These are phyloP conservation scores for Aspergillus asperescens DNA, from an alignment of 495 filamentous ascomycete genomes.

Conservation along the genomic window DNA sequence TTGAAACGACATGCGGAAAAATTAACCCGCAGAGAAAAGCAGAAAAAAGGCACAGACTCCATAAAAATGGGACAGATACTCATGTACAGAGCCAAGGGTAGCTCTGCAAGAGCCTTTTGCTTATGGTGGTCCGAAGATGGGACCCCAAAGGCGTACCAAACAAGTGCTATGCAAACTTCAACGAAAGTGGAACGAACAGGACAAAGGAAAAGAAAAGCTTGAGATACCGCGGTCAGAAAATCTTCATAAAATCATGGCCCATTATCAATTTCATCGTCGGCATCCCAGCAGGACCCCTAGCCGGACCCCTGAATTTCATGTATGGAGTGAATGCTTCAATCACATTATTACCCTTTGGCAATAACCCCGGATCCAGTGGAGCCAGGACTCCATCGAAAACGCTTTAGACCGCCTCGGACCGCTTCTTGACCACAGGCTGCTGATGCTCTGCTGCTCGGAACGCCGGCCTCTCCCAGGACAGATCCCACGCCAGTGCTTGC, in stretches of 20 bases:
- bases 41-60: not conserved
- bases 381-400: conserved; percentile 41
- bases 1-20: too few relatives aligned
- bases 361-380: conserved; percentile 36
- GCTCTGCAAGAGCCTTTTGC: conserved; percentile 9
- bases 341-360: conserved; percentile 14
- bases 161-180: conserved; percentile 1
- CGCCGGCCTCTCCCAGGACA: conserved; percentile 28
- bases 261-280: conserved; percentile 4
- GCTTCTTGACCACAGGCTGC: conserved; percentile 41
- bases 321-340: too few relatives aligned
- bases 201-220: not conserved
- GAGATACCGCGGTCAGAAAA: not conserved
- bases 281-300: too few relatives aligned
- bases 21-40: too few relatives aligned
- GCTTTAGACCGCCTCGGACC: conserved; percentile 38
- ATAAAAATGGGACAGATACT: not conserved
- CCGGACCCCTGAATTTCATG: too few relatives aligned
- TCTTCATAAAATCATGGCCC: conserved; percentile 8
- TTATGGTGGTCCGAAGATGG: not conserved
- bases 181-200: not conserved
- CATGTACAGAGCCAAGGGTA: not conserved
- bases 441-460: conserved; percentile 30
- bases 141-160: not conserved
- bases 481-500: conserved; percentile 36